Percentiles rank a stretch among this genome's conserved stretches.
phyloP scores from a whole-genome alignment of 331 rosid genomes.

The Acacia pycnantha region DNA sequence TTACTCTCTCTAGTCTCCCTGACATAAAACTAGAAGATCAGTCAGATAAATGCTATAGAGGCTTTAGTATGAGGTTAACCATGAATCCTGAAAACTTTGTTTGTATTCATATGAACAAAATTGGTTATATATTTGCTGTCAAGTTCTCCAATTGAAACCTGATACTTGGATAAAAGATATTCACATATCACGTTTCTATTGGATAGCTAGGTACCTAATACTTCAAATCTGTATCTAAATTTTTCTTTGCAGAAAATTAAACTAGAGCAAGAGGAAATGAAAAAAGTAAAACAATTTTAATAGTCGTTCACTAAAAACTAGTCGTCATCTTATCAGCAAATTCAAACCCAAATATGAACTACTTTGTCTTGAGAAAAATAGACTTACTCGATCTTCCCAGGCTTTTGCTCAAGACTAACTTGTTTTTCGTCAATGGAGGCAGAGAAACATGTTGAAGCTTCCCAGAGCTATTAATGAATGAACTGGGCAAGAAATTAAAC shows the following conservation, averaged over 20 bases:
- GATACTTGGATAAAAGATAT: background rate
- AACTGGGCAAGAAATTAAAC: constrained; percentile 27
- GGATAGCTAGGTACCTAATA: background rate
- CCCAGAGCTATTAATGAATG: constrained; percentile 33
- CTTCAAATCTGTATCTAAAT: background rate
- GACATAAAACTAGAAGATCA: constrained; percentile 32
- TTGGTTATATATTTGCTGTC: background rate
- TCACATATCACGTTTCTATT: background rate
- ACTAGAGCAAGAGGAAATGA: constrained; percentile 9
- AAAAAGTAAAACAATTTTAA: background rate
- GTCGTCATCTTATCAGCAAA: background rate
- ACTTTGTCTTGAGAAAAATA: constrained; percentile 20
- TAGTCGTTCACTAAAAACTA: background rate
- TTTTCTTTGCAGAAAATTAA: background rate
- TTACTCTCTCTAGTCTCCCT: constrained; percentile 38
- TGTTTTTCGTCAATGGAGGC: constrained; percentile 30
- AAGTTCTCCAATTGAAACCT: background rate
- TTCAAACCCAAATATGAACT: background rate
- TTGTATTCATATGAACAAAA: background rate
- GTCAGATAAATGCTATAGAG: constrained; percentile 24
- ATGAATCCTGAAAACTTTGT: background rate
- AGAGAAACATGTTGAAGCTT: constrained; percentile 33
- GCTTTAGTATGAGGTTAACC: background rate
- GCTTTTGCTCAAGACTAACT: constrained; percentile 29
- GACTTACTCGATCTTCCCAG: constrained; percentile 49